Conservation (phyloP, 139 green algal genomes). For the Coccomyxa sp. region DNA sequence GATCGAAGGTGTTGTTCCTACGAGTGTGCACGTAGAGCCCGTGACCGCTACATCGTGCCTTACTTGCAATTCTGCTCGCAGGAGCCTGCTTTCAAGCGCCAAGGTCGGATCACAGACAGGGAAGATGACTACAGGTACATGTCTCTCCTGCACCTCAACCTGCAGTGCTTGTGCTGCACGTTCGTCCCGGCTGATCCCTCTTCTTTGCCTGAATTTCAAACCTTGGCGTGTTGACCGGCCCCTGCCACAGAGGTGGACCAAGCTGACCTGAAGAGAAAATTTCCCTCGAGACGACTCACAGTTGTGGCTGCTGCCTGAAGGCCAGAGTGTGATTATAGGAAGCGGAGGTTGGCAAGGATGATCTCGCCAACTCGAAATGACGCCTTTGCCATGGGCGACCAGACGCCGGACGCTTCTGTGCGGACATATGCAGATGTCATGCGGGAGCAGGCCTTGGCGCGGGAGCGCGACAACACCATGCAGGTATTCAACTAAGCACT, state of each 20-base stretch:
- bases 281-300: neutral
- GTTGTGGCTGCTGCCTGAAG: no score
- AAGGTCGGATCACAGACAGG: slow-evolving; percentile 65
- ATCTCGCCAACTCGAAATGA: slow-evolving; percentile 90
- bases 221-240: neutral
- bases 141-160: no score
- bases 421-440: slow-evolving; percentile 92
- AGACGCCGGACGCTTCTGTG: slow-evolving; percentile 70
- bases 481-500: no score
- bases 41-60: neutral
- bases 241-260: neutral
- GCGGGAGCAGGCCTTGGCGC: slow-evolving; percentile 68
- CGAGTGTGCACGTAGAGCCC: neutral
- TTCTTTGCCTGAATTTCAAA: neutral
- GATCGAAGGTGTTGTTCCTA: neutral
- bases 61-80: neutral
- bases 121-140: slow-evolving; percentile 72
- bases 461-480: slow-evolving; percentile 87
- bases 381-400: slow-evolving; percentile 84
- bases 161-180: no score
- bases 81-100: neutral
- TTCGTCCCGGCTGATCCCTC: neutral
- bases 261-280: neutral
- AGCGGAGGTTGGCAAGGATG: slow-evolving; percentile 70
- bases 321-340: no score